Base-by-base conservation (phyloP, 495 filamentous ascomycete species). In the Penicillium flavigenum region DNA sequence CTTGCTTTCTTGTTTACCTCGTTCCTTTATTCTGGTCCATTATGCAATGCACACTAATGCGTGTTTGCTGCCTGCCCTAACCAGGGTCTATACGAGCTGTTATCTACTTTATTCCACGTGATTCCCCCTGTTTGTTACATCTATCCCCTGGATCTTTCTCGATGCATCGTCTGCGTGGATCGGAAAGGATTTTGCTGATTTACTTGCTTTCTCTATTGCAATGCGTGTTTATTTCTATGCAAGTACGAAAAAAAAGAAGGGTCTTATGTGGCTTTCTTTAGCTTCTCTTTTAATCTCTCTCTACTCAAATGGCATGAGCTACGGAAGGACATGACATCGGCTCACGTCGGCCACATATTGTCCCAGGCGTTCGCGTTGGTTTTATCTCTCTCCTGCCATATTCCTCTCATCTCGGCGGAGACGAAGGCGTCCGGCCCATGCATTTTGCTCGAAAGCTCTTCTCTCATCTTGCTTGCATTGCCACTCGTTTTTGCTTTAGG, bases 121-220 rank as follows among this genome's bases (percentile, higher is more conserved):
- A 70, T 68, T 70, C 63, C 67, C 65, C 61, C 19, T 50, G 27
- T 51, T 51, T 52, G 62, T 62, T 66, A 60, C 61, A 62, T 57
- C 51, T 59, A 55, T 54, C 51, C 60, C 47, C 51, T 51, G 27
- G 44, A 56, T 58, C 49, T 60, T 63, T 57, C 58, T 59, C 49
- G 58, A 47, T 65, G 66, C 66, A 69, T 69, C 62, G 63, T 65
- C 62, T 47, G 65, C 59, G 64, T 57, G 59, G 55, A 63, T 61
- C 54, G 64, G 62, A 67, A 61, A 67, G 62, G 64, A 69, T 59
- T 53, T 65, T 60, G 47, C 58, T 68, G 32, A 53, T 66, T 66
- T 51, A 61, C 36, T 56, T 44, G 41, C 44, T 42, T 61, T 50
- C 19, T 61, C 41, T 53, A 17, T 60, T 63, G 64, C 59, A 61